Evolutionary conservation across 2,329 filamentous ascomycete species (phyloP), one percentile per base, ranked within the genome.

Genomic region (Colletotrichum spaethianum): DNA sequence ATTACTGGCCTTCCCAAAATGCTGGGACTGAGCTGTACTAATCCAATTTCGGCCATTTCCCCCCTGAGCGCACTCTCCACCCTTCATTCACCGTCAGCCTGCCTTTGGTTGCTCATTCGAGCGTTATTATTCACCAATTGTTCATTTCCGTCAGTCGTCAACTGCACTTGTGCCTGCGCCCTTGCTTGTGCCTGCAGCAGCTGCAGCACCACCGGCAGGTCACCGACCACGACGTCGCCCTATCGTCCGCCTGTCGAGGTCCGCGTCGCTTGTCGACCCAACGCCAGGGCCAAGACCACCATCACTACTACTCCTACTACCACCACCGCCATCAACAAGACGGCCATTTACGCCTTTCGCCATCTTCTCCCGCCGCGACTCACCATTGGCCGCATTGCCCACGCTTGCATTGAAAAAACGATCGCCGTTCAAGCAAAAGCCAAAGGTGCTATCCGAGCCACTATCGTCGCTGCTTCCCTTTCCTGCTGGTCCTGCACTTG

Each of bases 11-110:
- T 70, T 70, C 64, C 70, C 70, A 72, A 56, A 72, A 70, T 70
- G 70, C 52, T 67, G 70, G 70, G 70, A 72, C 66, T 61, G 65
- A 65, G 70, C 60, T 67, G n/a, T n/a, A n/a, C 70, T 69, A 72
- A 55, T 38, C 70, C 70, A 66, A 70, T 70, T 26, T 66, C 60
- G 60, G 26, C 53, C 26, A 65, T 64, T 72, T 60, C 59, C 44
- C 67, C 65, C 70, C 60, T 66, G 60, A 72, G 56, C 60, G 33
- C 66, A 5, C n/a, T 55, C 52, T 36, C 70, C 70, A 70, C 60
- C 31, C 40, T 23, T 31, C 28, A 46, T 59, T 31, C n/a, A 18
- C 26, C 46, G 7, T 36, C 20, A 9, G 28, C 36, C 67, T 53
- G 31, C 55, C 50, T 28, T 23, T 38, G 44, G 31, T 16, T 38